A percentile compares a stretch with the other conserved stretches of the same genome.
These are phyloP conservation scores for Ustulina deusta DNA, from an alignment of 2,329 filamentous ascomycete genomes.

Conservation along the genomic window DNA sequence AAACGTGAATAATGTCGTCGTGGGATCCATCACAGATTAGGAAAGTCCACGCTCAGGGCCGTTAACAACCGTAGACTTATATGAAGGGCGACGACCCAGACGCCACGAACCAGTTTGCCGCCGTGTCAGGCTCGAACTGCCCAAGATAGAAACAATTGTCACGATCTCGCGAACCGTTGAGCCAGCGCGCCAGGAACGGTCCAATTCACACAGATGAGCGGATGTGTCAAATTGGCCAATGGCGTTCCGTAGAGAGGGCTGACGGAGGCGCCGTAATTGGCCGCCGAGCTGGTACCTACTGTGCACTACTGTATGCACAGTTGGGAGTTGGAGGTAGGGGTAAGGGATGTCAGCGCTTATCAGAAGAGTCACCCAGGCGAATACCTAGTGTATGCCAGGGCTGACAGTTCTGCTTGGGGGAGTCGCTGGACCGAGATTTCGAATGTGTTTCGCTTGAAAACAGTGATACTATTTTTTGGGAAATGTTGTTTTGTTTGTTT, in stretches of 20 bases:
- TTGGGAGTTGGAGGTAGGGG: constrained; percentile 36
- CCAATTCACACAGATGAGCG: constrained; percentile 20
- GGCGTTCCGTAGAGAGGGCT: constrained; percentile 25
- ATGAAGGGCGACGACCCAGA: constrained; percentile 22
- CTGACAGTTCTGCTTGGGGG: constrained; percentile 7
- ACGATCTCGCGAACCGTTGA: constrained; percentile 24
- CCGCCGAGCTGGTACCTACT: constrained; percentile 26
- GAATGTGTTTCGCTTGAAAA: background rate
- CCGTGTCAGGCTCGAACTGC: constrained; percentile 28
- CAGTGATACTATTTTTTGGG: background rate
- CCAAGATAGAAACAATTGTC: constrained; percentile 33
- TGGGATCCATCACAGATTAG: constrained; percentile 63
- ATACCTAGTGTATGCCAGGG: constrained; percentile 6
- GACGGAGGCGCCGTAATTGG: constrained; percentile 47
- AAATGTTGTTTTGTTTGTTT: constrained; percentile 8
- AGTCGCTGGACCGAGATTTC: constrained; percentile 1
- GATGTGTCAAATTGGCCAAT: constrained; percentile 41
- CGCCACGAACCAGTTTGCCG: constrained; percentile 28
- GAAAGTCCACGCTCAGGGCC: background rate
- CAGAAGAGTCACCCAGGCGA: constrained; percentile 32
- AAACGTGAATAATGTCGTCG: constrained; percentile 76
- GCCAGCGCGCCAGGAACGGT: constrained; percentile 28
- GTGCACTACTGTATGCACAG: constrained; percentile 16
- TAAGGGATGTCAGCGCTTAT: constrained; percentile 44
- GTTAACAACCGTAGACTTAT: constrained; percentile 16